Conservation (phyloP, 2,329 filamentous ascomycete genomes). For the Hypoxylon rubiginosum region DNA sequence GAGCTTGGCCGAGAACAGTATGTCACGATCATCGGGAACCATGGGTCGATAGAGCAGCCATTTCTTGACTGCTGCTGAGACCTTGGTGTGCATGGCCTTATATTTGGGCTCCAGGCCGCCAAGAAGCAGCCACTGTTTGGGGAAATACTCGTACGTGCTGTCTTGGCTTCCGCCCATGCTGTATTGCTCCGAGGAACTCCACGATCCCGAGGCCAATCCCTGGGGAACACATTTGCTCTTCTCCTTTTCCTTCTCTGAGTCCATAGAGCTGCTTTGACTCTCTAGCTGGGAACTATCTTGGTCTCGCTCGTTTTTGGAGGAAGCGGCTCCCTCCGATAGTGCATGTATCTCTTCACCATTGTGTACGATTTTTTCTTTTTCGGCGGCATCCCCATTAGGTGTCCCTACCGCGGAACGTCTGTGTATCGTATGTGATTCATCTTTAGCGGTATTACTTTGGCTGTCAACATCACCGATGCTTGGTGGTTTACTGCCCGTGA, state of each 20-base stretch:
- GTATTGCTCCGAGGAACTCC: constrained; percentile 60
- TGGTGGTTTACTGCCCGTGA: constrained; percentile 2
- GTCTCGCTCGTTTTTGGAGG: constrained; percentile 2
- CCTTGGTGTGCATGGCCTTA: constrained; percentile 76
- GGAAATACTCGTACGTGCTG: constrained; percentile 79
- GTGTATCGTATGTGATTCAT: constrained; percentile 9
- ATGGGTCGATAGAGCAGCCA: constrained; percentile 84
- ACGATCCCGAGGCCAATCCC: constrained; percentile 65
- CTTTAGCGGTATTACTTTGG: constrained; percentile 6
- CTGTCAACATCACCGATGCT: background rate
- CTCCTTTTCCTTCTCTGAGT: constrained; percentile 22
- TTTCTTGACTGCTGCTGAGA: constrained; percentile 76
- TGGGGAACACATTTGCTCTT: constrained; percentile 68
- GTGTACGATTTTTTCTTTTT: constrained; percentile 23
- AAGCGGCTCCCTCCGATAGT: constrained; percentile 8
- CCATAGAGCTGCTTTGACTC: background rate
- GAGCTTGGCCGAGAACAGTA: constrained; percentile 80
- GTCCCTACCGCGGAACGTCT: constrained; percentile 31
- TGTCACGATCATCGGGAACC: constrained; percentile 73
- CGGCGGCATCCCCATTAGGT: constrained; percentile 25
- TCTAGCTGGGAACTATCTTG: constrained; percentile 7
- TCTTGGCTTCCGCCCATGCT: constrained; percentile 76
- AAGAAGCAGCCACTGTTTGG: constrained; percentile 80
- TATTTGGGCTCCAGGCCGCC: constrained; percentile 82
- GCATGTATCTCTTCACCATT: constrained; percentile 33